Evolutionary conservation across 1,284 basidiomycete species (phyloP), one percentile per base, ranked within the genome.

Genomic region (Pulchroboletus neoregius): DNA sequence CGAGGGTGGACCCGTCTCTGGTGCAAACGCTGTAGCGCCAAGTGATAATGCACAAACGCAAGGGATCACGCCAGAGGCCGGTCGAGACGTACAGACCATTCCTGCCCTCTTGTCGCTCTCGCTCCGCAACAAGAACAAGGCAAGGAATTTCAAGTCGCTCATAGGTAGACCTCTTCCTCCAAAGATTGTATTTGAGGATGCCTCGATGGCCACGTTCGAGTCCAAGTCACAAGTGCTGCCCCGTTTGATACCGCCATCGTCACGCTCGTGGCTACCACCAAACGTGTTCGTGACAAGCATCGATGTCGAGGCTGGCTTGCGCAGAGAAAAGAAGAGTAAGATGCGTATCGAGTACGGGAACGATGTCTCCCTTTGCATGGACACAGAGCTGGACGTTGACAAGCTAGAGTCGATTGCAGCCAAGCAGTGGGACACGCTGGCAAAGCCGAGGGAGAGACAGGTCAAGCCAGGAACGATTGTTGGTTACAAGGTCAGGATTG

Each of bases 121-220:
- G 1, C 65, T 87, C 12, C 71, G 78, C 40, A 87, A 86, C 59
- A 87, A 87, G 62, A 87, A 87, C 65, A 87, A 88, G 63, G 78
- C 76, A 41, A 82, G 76, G 49, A 80, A 79, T 10, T 87, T 82
- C 65, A 80, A 76, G 56, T 67, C 74, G 33, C 67, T 75, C 4
- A 71, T 84, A 62, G 51, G 62, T 0, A 69, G 59, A 10, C 69
- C 73, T 0, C 66, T 78, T 4, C 73, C 79, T 0, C 59, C 70
- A 22, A 84, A 79, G 59, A 84, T 87, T 46, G 66, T 80, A n/a
- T 88, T 87, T 54, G 50, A 38, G 2, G 56, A 65, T n/a, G n/a
- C n/a, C n/a, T n/a, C n/a, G n/a, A n/a, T n/a, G n/a, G n/a, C n/a
- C n/a, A n/a, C n/a, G n/a, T n/a, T n/a, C n/a, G n/a, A n/a, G n/a